These are phyloP conservation scores for Pittosporum tobira DNA, from an alignment of 129 eudicot species.

Conservation along the genomic window DNA sequence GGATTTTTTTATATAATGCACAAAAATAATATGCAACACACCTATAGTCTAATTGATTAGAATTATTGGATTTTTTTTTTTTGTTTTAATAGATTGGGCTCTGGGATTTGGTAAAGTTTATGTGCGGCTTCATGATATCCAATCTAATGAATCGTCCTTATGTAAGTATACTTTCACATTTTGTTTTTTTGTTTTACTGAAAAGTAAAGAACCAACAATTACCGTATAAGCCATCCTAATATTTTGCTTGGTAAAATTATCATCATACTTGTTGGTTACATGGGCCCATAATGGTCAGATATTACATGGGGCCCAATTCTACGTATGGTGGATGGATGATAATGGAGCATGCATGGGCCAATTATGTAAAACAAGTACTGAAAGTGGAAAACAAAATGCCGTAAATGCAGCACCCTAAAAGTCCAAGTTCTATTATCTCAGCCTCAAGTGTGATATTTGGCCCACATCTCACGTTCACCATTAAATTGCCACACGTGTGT, in stretches of 20 bases:
- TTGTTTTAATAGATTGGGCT: conserved; percentile 20
- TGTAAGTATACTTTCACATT: no score
- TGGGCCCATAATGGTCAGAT: no score
- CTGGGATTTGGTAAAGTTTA: conserved; percentile 1
- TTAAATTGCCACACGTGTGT: conserved; percentile 52
- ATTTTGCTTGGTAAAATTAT: no score
- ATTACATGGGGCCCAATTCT: no score
- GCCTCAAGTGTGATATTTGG: conserved; percentile 42
- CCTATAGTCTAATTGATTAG: conserved; percentile 12
- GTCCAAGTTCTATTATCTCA: conserved; percentile 31
- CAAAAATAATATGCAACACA: conserved; percentile 10
- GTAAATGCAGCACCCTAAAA: conserved; percentile 7
- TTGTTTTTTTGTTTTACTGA: no score
- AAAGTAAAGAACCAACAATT: no score
- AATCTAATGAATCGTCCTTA: conserved; percentile 6
- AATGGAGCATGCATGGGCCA: no score
- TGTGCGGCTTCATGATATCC: neutral
- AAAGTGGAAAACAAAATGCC: neutral
- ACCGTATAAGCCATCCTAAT: no score
- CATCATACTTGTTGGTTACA: no score
- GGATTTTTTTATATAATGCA: neutral
- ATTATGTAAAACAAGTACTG: conserved; percentile 23
- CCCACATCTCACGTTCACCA: conserved; percentile 36
- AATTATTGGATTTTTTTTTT: neutral
- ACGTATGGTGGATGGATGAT: no score